Percentiles rank a stretch among this genome's conserved stretches.
These are phyloP conservation scores for Craterostigma plantagineum DNA, from an alignment of 257 asterid genomes.

Conservation along the genomic window DNA sequence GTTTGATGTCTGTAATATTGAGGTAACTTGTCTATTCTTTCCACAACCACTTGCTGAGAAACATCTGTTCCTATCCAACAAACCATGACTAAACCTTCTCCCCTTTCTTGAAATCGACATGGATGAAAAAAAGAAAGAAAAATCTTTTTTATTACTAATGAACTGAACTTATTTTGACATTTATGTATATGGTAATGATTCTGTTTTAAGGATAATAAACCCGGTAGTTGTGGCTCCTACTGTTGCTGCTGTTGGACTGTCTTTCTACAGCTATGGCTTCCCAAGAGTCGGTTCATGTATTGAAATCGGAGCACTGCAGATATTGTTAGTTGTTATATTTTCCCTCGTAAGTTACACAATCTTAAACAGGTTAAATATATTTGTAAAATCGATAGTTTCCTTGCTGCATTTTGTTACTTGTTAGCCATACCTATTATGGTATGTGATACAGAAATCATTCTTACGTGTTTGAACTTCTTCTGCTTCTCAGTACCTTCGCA, in stretches of 20 bases:
- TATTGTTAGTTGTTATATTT: conserved; percentile 58
- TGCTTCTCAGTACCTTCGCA: conserved; percentile 93
- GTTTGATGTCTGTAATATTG: conserved; percentile 57
- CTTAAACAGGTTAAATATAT: too few species aligned
- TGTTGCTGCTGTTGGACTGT: conserved; percentile 93
- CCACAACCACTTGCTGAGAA: not conserved
- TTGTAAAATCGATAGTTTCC: too few species aligned
- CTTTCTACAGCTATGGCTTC: conserved; percentile 88
- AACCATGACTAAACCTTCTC: conserved; percentile 1
- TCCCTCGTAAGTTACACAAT: conserved; percentile 59
- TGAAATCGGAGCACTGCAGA: conserved; percentile 88
- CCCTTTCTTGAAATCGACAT: not conserved
- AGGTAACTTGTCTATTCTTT: conserved; percentile 25
- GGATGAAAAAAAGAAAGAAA: too few species aligned
- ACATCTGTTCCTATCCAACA: not conserved
- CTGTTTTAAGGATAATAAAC: conserved; percentile 55
- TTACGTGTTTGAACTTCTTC: conserved; percentile 6
- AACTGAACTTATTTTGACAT: not conserved
- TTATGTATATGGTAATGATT: not conserved
- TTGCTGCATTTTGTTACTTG: too few species aligned
- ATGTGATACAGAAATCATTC: not conserved
- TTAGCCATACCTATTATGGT: too few species aligned
- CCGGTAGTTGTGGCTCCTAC: conserved; percentile 97
- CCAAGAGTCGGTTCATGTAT: conserved; percentile 82
- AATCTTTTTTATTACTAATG: too few species aligned